phyloP scores from a whole-genome alignment of 768 basidiomycete genomes.

The button mushroom (Agaricus bisporus) region DNA sequence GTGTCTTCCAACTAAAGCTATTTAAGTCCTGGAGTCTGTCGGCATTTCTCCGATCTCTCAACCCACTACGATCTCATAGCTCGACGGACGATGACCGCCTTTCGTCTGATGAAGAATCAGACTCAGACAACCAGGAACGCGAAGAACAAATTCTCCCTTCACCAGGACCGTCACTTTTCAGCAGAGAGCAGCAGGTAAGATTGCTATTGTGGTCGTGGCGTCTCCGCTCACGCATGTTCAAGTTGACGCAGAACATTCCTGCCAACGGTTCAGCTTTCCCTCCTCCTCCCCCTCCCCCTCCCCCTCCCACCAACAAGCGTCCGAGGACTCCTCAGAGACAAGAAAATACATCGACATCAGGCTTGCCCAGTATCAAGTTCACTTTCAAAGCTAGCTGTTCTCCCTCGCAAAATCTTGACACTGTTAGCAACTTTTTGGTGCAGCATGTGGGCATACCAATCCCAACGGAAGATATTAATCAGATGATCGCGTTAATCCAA shows the following conservation, averaged over 20 bases:
- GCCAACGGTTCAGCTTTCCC: slow-evolving; percentile 3
- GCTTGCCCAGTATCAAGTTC: slow-evolving; percentile 4
- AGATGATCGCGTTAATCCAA: slow-evolving; percentile 49
- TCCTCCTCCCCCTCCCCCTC: slow-evolving; percentile 1
- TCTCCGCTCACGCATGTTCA: not conserved
- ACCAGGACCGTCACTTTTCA: slow-evolving; percentile 8
- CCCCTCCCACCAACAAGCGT: slow-evolving; percentile 1
- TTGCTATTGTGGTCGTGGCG: not conserved
- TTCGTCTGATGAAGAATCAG: not conserved
- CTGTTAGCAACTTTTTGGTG: slow-evolving; percentile 41
- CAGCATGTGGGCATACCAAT: slow-evolving; percentile 42
- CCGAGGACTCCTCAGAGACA: slow-evolving; percentile 8
- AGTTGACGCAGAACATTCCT: not conserved
- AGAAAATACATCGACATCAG: not conserved
- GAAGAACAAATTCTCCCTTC: not conserved
- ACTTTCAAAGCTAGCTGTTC: slow-evolving; percentile 7
- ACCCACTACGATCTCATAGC: slow-evolving; percentile 36
- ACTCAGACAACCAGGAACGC: slow-evolving; percentile 16
- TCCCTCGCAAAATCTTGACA: slow-evolving; percentile 39
- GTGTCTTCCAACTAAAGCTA: slow-evolving; percentile 11
- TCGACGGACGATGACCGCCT: slow-evolving; percentile 15
- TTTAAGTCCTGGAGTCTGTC: slow-evolving; percentile 45
- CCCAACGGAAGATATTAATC: slow-evolving; percentile 46
- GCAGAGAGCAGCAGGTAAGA: slow-evolving; percentile 15
- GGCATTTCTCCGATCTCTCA: slow-evolving; percentile 43